Conservation (phyloP, 768 basidiomycete species). For the Lactarius vividus region DNA sequence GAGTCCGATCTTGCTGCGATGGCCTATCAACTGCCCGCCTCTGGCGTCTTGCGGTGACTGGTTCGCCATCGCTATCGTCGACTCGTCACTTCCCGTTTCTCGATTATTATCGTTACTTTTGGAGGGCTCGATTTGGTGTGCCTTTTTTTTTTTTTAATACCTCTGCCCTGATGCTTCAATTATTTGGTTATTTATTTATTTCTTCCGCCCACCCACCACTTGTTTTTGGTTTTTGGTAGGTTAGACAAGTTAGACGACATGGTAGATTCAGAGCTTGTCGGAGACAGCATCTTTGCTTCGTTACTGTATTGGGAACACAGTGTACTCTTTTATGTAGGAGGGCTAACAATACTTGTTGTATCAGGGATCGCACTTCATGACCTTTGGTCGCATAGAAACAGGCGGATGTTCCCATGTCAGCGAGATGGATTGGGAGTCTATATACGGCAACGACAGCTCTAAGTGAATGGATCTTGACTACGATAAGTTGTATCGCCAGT, state of each 20-base stretch:
- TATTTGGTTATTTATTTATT: background rate
- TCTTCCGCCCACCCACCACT: background rate
- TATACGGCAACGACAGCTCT: background rate
- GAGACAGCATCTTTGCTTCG: background rate
- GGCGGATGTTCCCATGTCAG: background rate
- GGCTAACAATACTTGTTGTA: background rate
- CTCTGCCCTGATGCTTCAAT: background rate
- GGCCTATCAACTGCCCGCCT: background rate
- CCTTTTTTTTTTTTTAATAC: background rate
- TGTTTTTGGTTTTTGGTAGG: background rate
- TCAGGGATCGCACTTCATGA: background rate
- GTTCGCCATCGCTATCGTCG: background rate
- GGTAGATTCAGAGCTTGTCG: background rate
- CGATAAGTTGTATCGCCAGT: background rate
- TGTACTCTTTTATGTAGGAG: background rate
- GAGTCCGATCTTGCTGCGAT: constrained; percentile 28
- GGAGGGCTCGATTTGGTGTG: background rate
- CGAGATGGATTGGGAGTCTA: background rate
- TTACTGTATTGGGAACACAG: background rate
- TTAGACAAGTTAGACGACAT: background rate
- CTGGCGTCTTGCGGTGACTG: background rate
- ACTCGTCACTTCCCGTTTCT: background rate
- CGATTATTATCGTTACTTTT: background rate
- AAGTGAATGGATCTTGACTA: background rate
- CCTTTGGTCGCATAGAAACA: background rate